Evolutionary conservation across 306 rosid genomes (phyloP), one percentile per base, ranked within the genome.

Genomic region (Cotoneaster glaucophyllus): DNA sequence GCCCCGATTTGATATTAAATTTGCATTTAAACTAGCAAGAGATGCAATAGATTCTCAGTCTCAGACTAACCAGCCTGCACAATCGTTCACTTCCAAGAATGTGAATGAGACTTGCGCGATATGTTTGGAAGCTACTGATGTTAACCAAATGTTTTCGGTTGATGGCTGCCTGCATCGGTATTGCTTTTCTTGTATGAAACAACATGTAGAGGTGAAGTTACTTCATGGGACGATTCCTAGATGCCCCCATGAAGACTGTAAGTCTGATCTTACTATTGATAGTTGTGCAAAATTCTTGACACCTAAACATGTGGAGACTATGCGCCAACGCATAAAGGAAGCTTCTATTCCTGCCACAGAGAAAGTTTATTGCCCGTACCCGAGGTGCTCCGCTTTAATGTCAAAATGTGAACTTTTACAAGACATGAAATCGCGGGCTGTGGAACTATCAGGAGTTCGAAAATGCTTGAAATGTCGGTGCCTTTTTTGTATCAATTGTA

Each of bases 111-210:
- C 84, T 78, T 90, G 96, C 73, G 84, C 82, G 69, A 93, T 93
- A 69, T 93, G 98, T 81, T 84, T 90, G 71, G 98, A 93, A 82
- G 96, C 87, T 76, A 69, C 82, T 56, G 87, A 87, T 76, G 70
- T 54, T 62, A 77, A 57, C 84, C 71, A 66, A 62, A 76, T 93
- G 79, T 86, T 93, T 79, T 82, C 85, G 0, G 86, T 93, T 48
- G 93, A 85, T 83, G 91, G 81, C 63, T 93, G 98, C 77, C 82
- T 74, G 9, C 98, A 93, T 83, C 75, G 84, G 45, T 93, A 82
- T 76, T 93, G 97, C 86, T 81, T 85, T 73, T 83, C 96, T 29
- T 93, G 98, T 83, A 86, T 90, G 94, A 87, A 85, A 78, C 93
- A 85, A 66, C 93, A 93, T 72, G 89, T 89, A 57, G 98, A 90